These are phyloP conservation scores for Paecilomyces sp. DNA, from an alignment of 2,329 filamentous ascomycete species.

Conservation along the genomic window DNA sequence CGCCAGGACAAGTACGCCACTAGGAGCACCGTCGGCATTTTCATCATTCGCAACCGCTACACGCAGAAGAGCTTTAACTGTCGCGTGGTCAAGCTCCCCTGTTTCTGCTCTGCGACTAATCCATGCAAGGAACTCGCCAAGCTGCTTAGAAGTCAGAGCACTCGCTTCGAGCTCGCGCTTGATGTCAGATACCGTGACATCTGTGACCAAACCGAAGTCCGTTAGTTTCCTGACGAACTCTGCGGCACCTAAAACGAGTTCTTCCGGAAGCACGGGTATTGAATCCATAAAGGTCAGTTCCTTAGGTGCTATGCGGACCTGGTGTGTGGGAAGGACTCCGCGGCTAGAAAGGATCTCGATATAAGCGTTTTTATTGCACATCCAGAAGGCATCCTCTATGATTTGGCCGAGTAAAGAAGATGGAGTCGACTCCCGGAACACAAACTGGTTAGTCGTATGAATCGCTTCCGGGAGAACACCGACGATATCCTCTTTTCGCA, in stretches of 20 bases:
- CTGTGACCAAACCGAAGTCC: conserved; percentile 77
- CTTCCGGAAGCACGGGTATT: conserved; percentile 77
- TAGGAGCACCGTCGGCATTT: conserved; percentile 50
- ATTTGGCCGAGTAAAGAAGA: conserved; percentile 74
- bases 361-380: conserved; percentile 69
- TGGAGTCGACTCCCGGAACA: conserved; percentile 83
- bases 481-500: conserved; percentile 57
- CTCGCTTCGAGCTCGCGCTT: conserved; percentile 74
- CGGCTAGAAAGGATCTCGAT: conserved; percentile 85
- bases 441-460: conserved; percentile 81
- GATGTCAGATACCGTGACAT: conserved; percentile 82
- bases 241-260: conserved; percentile 59
- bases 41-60: conserved; percentile 57
- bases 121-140: conserved; percentile 81
- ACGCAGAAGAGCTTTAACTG: conserved; percentile 64
- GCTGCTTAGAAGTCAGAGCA: conserved; percentile 69
- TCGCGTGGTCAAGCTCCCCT: conserved; percentile 65
- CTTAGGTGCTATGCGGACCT: conserved; percentile 69
- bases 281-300: conserved; percentile 74
- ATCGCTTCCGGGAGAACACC: conserved; percentile 69
- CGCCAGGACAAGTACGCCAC: conserved; percentile 69
- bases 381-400: conserved; percentile 96
- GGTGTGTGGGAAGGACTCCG: conserved; percentile 76
- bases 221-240: conserved; percentile 73
- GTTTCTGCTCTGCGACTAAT: conserved; percentile 62